Evolutionary conservation across 768 basidiomycete genomes (phyloP), one percentile per base, ranked within the genome.

Genomic region (Rhodotorula kratochvilovae): DNA sequence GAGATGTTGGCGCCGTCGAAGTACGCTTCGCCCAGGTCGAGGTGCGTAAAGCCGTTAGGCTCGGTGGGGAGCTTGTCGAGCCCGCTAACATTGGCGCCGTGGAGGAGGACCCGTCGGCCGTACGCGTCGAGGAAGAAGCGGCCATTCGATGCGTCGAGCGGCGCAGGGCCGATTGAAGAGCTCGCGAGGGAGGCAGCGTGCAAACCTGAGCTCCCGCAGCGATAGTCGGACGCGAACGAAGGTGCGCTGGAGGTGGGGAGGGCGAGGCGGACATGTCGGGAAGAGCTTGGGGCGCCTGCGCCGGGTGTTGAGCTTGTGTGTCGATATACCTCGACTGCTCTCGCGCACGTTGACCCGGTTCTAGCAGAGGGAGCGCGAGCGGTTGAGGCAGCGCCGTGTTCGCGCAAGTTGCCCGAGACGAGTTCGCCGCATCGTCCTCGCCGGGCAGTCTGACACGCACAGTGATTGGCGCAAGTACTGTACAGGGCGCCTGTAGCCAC

Each of bases 81-180:
- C 8, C 91, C 93, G 7, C 89, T 87, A 46, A 97, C 80, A 79
- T 96, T 96, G 43, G 90, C 91, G 16, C 94, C 94, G 70, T 92
- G 84, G 50, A 93, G 82, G 67, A 83, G 85, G 77, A 93, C 88
- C 7, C 94, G 87, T 58, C 94, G 86, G 7, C 90, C 90, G 76
- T 87, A 86, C 2, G 81, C 81, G 79, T 98, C 94, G 3, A 92
- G 81, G 75, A 96, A 90, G 79, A 96, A 87, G 25, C 91, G 83
- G 0, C 92, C 92, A 63, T 86, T 84, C 2, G 86, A 83, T 43
- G 81, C 80, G 86, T 87, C 0, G 86, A 88, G 33, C 83, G 85
- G 42, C 78, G 68, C 23, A 66, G 75, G 17, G 87, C 88, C 90
- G 89, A 92, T 77, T 89, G 87, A 73, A 91, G 90, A 0, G 88